Evolutionary conservation across 768 basidiomycete species (phyloP).

Genomic region (Xerocomellus intermedius): DNA sequence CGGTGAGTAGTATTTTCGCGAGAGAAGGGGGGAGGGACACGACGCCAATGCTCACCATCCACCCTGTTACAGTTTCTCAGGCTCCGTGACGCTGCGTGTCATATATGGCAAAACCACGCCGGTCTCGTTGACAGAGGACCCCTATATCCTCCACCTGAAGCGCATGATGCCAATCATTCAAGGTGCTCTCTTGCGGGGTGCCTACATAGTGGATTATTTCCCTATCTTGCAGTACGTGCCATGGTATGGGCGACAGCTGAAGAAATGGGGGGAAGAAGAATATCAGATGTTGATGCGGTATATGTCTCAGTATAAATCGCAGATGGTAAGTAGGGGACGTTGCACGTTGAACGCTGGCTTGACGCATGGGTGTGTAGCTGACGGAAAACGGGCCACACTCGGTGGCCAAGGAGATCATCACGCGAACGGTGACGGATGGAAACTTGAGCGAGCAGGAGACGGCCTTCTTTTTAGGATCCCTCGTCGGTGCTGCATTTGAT

Average conservation of each 20-base stretch:
- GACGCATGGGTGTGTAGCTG: slow-evolving; percentile 2
- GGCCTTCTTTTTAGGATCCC: slow-evolving; percentile 57
- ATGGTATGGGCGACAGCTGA: slow-evolving; percentile 56
- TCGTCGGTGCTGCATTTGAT: slow-evolving; percentile 64
- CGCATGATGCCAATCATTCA: slow-evolving; percentile 31
- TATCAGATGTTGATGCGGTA: slow-evolving; percentile 48
- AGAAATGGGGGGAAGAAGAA: slow-evolving; percentile 53
- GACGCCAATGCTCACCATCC: not conserved
- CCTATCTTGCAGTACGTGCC: slow-evolving; percentile 48
- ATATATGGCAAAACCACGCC: slow-evolving; percentile 30
- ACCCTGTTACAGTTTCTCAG: slow-evolving; percentile 20
- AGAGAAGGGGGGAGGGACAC: not conserved
- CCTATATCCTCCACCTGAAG: slow-evolving; percentile 28
- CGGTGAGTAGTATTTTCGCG: slow-evolving; percentile 34
- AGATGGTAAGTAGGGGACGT: slow-evolving; percentile 35
- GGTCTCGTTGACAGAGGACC: slow-evolving; percentile 15
- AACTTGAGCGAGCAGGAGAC: slow-evolving; percentile 51
- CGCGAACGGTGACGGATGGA: slow-evolving; percentile 43
- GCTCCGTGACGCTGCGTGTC: slow-evolving; percentile 26
- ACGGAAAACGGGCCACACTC: slow-evolving; percentile 21
- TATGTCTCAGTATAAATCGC: slow-evolving; percentile 41
- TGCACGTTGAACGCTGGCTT: not conserved
- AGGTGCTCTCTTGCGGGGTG: slow-evolving; percentile 31
- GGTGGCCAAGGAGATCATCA: slow-evolving; percentile 54
- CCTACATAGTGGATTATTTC: slow-evolving; percentile 35